A percentile compares a stretch with the other conserved stretches of the same genome.
Evolutionary conservation across 2,329 filamentous ascomycete genomes (phyloP).

Genomic region (Diaporthe citri): DNA sequence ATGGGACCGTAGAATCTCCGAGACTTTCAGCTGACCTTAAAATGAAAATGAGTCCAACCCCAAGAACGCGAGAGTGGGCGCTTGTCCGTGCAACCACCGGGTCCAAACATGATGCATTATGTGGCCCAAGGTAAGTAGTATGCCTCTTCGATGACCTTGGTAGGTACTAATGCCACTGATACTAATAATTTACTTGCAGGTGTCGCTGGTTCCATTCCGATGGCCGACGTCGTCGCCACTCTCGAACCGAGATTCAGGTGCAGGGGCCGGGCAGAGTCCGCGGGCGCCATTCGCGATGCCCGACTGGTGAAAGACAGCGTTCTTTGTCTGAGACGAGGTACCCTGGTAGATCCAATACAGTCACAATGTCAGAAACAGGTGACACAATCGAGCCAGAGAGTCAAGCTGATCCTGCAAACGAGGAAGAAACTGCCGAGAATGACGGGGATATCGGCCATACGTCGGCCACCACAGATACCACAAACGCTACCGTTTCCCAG

Average conservation of each 20-base stretch:
- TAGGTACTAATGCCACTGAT: background rate
- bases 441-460: too few species aligned
- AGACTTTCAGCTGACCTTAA: background rate
- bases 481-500: background rate
- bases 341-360: background rate
- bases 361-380: too few species aligned
- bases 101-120: constrained; percentile 3
- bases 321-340: rapidly evolving
- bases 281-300: constrained; percentile 9
- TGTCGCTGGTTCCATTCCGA: constrained; percentile 13
- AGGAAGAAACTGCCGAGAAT: background rate
- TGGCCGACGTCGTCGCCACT: background rate
- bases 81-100: background rate
- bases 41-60: background rate
- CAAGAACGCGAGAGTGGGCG: constrained; percentile 1
- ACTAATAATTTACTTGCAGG: background rate
- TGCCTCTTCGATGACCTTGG: rapidly evolving
- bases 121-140: constrained; percentile 2
- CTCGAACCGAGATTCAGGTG: background rate
- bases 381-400: background rate
- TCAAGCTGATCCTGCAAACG: too few species aligned
- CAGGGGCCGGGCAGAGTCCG: background rate
- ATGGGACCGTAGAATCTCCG: rapidly evolving
- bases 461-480: background rate
- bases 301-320: background rate